These are phyloP conservation scores for Alternaria sp. DNA, from an alignment of 2,329 filamentous ascomycete species.

Conservation along the genomic window DNA sequence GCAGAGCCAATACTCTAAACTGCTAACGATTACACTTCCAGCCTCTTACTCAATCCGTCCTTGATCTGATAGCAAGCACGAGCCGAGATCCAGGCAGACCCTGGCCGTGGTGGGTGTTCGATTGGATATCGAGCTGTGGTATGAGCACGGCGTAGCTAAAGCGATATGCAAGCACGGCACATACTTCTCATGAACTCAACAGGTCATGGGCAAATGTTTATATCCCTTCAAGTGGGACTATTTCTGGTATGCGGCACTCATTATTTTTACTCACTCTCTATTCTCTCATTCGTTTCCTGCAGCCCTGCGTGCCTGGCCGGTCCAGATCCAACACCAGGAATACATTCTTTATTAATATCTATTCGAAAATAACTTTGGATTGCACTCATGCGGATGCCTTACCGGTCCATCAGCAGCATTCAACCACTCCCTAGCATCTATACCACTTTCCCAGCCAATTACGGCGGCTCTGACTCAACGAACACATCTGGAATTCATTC, in stretches of 20 bases:
- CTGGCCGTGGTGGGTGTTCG: background rate
- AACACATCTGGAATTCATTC: conserved; percentile 16
- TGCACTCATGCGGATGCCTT: conserved; percentile 33
- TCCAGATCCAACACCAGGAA: conserved; percentile 6
- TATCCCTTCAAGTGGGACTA: conserved; percentile 13
- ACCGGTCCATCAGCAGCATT: conserved; percentile 29
- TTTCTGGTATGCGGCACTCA: conserved; percentile 20
- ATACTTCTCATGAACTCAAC: background rate
- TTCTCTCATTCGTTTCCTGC: conserved; percentile 12
- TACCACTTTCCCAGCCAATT: conserved; percentile 28
- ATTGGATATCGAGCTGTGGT: conserved; percentile 21
- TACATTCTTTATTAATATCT: background rate
- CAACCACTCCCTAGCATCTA: conserved; percentile 37
- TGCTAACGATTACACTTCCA: conserved; percentile 6
- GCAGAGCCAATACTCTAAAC: conserved; percentile 20
- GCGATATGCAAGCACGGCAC: conserved; percentile 7
- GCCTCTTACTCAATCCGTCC: conserved; percentile 10
- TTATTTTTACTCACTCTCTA: conserved; percentile 20
- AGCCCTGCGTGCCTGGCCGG: conserved; percentile 19
- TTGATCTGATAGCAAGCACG: conserved; percentile 2
- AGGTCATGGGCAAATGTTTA: conserved; percentile 5
- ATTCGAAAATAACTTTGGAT: background rate
- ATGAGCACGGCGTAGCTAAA: conserved; percentile 21
- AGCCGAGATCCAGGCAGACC: background rate
- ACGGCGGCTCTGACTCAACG: conserved; percentile 9